Conservation (phyloP, 1,284 basidiomycete species). For the Wolfiporia cocos region DNA sequence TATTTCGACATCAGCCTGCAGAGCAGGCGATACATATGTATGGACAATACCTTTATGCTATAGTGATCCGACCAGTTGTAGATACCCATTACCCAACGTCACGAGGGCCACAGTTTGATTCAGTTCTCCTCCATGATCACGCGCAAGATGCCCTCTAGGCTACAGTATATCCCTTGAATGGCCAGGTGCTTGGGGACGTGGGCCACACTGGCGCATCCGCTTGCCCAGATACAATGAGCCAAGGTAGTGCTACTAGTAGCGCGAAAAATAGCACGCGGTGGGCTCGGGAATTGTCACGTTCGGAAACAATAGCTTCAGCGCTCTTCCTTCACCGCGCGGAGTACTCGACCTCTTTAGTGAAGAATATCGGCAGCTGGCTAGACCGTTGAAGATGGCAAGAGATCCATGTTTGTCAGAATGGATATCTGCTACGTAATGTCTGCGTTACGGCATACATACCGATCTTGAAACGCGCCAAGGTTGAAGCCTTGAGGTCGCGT, state of each 20-base stretch:
- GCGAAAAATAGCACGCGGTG: conserved; percentile 44
- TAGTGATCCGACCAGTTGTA: too few species aligned
- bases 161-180: conserved; percentile 9
- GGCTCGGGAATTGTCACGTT: conserved; percentile 45
- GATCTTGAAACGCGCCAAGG: conserved; percentile 26
- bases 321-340: conserved; percentile 48
- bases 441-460: conserved; percentile 61
- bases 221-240: conserved; percentile 31
- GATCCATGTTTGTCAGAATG: conserved; percentile 65
- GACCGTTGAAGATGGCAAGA: conserved; percentile 13
- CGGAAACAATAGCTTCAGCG: conserved; percentile 53
- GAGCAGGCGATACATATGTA: too few species aligned
- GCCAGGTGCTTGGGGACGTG: conserved; percentile 16
- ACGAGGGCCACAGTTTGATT: too few species aligned
- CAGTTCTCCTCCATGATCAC: too few species aligned
- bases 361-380: not conserved
- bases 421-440: conserved; percentile 51
- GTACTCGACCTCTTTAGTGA: conserved; percentile 41
- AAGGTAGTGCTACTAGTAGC: conserved; percentile 40
- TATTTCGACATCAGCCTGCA: too few species aligned
- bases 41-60: too few species aligned
- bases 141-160: too few species aligned
- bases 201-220: conserved; percentile 21
- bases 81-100: too few species aligned
- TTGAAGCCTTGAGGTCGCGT: not conserved